Percentiles rank a stretch among this genome's conserved stretches.
Conservation (phyloP, 768 basidiomycete species). For the Ramaria sp. region DNA sequence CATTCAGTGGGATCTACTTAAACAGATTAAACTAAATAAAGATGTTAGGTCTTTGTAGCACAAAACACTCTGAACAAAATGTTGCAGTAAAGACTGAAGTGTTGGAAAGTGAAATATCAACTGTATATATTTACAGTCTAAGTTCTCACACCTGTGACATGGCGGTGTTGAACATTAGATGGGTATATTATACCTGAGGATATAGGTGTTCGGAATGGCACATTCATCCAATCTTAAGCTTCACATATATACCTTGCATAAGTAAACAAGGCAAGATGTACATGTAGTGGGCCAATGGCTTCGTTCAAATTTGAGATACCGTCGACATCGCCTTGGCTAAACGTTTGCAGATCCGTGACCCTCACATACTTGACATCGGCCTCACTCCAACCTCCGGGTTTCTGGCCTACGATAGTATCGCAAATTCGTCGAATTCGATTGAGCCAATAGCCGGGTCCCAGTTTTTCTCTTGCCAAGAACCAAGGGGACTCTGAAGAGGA, state of each 20-base stretch:
- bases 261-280: constrained; percentile 50
- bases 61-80: too few species aligned
- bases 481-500: constrained; percentile 41
- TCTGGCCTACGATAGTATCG: constrained; percentile 33
- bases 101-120: too few species aligned
- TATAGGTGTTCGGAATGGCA: too few species aligned
- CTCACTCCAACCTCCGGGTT: constrained; percentile 22
- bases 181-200: too few species aligned
- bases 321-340: constrained; percentile 35
- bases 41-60: too few species aligned
- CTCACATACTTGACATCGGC: constrained; percentile 8
- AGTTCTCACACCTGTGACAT: too few species aligned
- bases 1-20: too few species aligned
- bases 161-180: too few species aligned
- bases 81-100: too few species aligned
- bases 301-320: not conserved
- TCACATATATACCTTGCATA: constrained; percentile 72
- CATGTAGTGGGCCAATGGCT: not conserved
- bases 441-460: constrained; percentile 74
- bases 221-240: too few species aligned
- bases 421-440: constrained; percentile 58
- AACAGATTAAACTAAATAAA: too few species aligned
- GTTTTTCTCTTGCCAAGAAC: constrained; percentile 71
- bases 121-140: too few species aligned
- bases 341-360: constrained; percentile 17